phyloP scores from a whole-genome alignment of 371 early-diverging fungal species.

The Apophysomyces elegans region DNA sequence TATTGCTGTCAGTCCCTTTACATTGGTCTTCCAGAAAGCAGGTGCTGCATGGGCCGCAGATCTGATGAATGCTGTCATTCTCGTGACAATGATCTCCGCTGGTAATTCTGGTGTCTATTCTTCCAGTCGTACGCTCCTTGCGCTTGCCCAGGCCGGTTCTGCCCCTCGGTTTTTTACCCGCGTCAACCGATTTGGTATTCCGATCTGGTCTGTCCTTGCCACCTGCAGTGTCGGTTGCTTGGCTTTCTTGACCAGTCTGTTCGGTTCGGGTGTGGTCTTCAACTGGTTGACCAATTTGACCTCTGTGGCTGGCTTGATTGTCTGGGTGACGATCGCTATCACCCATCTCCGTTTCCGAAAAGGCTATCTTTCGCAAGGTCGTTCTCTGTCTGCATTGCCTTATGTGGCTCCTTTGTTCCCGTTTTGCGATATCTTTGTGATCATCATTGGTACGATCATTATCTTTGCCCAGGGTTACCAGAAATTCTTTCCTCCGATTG shows the following conservation, averaged over 20 bases:
- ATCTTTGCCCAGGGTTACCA: constrained; percentile 75
- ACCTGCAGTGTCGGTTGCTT: constrained; percentile 66
- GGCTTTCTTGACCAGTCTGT: constrained; percentile 58
- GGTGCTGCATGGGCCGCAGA: constrained; percentile 72
- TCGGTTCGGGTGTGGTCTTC: constrained; percentile 72
- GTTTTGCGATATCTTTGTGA: constrained; percentile 68
- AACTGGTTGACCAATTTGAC: constrained; percentile 74
- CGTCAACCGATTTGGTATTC: constrained; percentile 68
- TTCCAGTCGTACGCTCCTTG: constrained; percentile 73
- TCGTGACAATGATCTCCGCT: constrained; percentile 76
- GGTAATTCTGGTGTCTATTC: constrained; percentile 83
- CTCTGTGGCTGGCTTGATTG: constrained; percentile 79
- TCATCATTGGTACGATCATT: constrained; percentile 63
- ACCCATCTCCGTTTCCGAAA: constrained; percentile 86
- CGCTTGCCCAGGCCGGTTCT: constrained; percentile 70
- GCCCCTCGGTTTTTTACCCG: constrained; percentile 68
- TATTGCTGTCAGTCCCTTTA: constrained; percentile 71
- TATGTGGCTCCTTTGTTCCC: constrained; percentile 79
- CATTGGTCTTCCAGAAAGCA: constrained; percentile 70
- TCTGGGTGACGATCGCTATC: constrained; percentile 77
- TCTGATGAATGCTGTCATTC: constrained; percentile 81
- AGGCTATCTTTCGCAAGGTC: constrained; percentile 77
- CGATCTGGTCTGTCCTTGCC: constrained; percentile 59
- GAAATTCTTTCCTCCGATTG: constrained; percentile 53
- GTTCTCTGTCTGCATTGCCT: constrained; percentile 65